phyloP scores from a whole-genome alignment of 768 basidiomycete species.

The Albatrellus ellisii region DNA sequence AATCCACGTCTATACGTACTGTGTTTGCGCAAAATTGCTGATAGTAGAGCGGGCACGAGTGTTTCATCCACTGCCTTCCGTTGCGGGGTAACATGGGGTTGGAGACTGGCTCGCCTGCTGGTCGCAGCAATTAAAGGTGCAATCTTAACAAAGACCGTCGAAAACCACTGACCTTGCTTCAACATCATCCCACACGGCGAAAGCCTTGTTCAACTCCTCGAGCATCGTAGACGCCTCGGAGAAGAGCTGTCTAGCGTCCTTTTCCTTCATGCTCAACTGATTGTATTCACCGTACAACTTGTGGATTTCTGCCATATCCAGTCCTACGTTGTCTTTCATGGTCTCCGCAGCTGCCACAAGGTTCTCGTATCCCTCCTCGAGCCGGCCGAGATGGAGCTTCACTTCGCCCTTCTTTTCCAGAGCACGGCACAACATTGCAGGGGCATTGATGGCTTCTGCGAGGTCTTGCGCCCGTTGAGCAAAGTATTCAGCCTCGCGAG shows the following conservation, averaged over 20 bases:
- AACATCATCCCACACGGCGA: constrained; percentile 37
- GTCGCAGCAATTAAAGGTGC: neutral
- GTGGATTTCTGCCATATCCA: constrained; percentile 45
- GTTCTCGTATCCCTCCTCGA: constrained; percentile 41
- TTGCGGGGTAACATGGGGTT: neutral
- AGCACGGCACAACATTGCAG: constrained; percentile 52
- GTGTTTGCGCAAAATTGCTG: constrained; percentile 49
- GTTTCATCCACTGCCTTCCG: constrained; percentile 25
- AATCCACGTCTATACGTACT: constrained; percentile 31
- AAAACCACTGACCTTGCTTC: constrained; percentile 27
- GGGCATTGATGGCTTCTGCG: constrained; percentile 53
- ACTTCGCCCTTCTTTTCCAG: constrained; percentile 58
- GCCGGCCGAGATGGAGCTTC: constrained; percentile 44
- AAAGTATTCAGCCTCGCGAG: constrained; percentile 78
- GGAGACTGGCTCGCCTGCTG: constrained; percentile 11
- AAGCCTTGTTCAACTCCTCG: constrained; percentile 44
- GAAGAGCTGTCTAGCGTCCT: constrained; percentile 41
- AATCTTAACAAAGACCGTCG: neutral
- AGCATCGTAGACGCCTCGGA: constrained; percentile 43
- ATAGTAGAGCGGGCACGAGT: constrained; percentile 47
- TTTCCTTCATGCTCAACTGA: constrained; percentile 24
- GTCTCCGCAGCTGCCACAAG: constrained; percentile 37
- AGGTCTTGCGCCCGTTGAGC: constrained; percentile 64
- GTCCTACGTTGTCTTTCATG: constrained; percentile 33
- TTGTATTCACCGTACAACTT: constrained; percentile 44